Conservation (phyloP, 495 filamentous ascomycete genomes). For the Cairneyella variabilis region DNA sequence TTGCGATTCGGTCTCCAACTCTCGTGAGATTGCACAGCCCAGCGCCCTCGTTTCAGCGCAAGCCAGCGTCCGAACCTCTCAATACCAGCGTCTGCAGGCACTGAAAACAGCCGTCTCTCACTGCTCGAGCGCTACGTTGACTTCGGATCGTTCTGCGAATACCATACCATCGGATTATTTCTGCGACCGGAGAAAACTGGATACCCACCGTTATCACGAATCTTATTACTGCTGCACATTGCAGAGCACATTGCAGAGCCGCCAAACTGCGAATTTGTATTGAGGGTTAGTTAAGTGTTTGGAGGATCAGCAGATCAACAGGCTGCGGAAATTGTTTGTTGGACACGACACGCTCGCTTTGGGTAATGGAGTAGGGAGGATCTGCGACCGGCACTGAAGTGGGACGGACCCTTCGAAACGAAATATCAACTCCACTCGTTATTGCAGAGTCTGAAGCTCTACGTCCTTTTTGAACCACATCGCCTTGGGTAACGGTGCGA, state of each 20-base stretch:
- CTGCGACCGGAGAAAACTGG: not conserved
- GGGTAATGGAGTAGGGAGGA: slow-evolving; percentile 11
- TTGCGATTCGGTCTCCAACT: not conserved
- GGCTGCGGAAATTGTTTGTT: slow-evolving; percentile 3
- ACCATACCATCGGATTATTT: too few species aligned
- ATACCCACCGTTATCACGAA: too few species aligned
- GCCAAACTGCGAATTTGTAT: too few species aligned
- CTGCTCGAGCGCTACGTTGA: too few species aligned
- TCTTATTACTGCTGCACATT: too few species aligned
- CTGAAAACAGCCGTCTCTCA: not conserved
- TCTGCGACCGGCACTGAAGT: slow-evolving; percentile 1
- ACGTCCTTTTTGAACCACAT: not conserved
- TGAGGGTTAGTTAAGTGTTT: too few species aligned
- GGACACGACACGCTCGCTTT: not conserved
- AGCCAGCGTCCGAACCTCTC: not conserved
- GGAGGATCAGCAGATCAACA: too few species aligned
- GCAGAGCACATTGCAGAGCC: too few species aligned
- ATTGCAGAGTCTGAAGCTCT: not conserved
- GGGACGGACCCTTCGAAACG: slow-evolving; percentile 3
- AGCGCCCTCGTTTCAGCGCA: slow-evolving; percentile 13
- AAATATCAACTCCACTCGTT: not conserved
- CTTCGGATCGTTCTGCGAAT: too few species aligned
- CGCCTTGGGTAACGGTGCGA: not conserved
- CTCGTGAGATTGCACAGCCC: slow-evolving; percentile 19
- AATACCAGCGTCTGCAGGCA: too few species aligned